Conservation (phyloP, 345 rosid species). For the Trapa bicornis region DNA sequence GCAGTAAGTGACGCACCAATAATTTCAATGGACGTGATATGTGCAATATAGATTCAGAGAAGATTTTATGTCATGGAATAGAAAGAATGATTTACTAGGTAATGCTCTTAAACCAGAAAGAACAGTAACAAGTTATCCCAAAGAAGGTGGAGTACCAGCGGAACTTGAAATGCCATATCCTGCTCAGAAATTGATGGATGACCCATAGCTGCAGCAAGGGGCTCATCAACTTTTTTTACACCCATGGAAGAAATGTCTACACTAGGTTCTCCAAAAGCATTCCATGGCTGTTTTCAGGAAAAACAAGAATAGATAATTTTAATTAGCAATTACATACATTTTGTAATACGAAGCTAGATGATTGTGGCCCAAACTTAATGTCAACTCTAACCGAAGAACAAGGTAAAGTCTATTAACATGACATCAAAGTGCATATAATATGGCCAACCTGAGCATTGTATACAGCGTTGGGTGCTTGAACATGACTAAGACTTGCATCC, state of each 20-base stretch:
- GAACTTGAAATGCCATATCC: slow-evolving; percentile 23
- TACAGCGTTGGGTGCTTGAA: slow-evolving; percentile 20
- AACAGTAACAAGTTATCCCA: slow-evolving; percentile 6
- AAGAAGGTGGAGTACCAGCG: slow-evolving; percentile 26
- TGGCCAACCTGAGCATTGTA: slow-evolving; percentile 37
- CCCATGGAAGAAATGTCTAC: slow-evolving; percentile 25
- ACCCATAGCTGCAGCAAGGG: slow-evolving; percentile 17
- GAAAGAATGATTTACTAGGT: slow-evolving; percentile 28
- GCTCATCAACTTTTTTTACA: slow-evolving; percentile 22
- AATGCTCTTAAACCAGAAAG: slow-evolving; percentile 10
- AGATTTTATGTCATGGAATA: slow-evolving; percentile 13
- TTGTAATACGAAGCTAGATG: not conserved
- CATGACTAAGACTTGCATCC: slow-evolving; percentile 27
- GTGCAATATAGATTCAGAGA: slow-evolving; percentile 17
- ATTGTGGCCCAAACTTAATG: not conserved
- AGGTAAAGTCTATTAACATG: not conserved
- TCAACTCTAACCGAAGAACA: not conserved
- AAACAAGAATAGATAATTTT: slow-evolving; percentile 4
- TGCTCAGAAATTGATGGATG: slow-evolving; percentile 28
- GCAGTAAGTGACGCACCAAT: slow-evolving; percentile 25
- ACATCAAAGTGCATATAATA: slow-evolving; percentile 1
- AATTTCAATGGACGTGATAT: slow-evolving; percentile 17
- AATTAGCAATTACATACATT: not conserved
- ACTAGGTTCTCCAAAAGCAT: slow-evolving; percentile 47
- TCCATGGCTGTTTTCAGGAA: slow-evolving; percentile 53